phyloP scores from a whole-genome alignment of 164 flowering plant species.

The Aristolochia californica region DNA sequence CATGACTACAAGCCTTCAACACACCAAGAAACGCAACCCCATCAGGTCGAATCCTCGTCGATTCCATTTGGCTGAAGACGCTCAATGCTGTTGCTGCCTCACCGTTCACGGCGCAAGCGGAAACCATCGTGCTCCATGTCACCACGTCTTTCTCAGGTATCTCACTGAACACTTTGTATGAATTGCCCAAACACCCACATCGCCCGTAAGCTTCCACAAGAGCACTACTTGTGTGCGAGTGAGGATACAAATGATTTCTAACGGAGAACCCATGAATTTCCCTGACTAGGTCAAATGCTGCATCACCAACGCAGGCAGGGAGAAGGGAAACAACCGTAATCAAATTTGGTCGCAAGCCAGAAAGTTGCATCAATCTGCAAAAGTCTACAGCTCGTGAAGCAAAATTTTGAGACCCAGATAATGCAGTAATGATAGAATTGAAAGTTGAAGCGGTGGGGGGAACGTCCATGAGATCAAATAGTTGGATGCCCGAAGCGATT shows the following conservation, averaged over 20 bases:
- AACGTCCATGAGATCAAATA: constrained; percentile 49
- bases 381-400: constrained; percentile 31
- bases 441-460: constrained; percentile 38
- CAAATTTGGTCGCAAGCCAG: constrained; percentile 35
- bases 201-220: constrained; percentile 66
- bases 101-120: constrained; percentile 60
- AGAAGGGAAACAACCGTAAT: constrained; percentile 50
- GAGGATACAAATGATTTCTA: constrained; percentile 25
- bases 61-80: constrained; percentile 42
- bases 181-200: constrained; percentile 40
- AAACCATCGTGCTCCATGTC: constrained; percentile 65
- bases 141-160: constrained; percentile 53
- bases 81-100: constrained; percentile 36
- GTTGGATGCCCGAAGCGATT: constrained; percentile 22
- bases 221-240: constrained; percentile 44
- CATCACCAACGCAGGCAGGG: constrained; percentile 36
- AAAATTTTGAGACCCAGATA: constrained; percentile 29
- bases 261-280: constrained; percentile 53
- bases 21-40: constrained; percentile 54
- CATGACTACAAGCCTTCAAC: constrained; percentile 70
- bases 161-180: constrained; percentile 24
- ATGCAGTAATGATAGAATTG: constrained; percentile 44
- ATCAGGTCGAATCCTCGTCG: constrained; percentile 41
- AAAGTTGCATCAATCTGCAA: constrained; percentile 31
- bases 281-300: constrained; percentile 30